phyloP scores from a whole-genome alignment of 2,329 filamentous ascomycete species.

The Pestalotiopsis sp. region DNA sequence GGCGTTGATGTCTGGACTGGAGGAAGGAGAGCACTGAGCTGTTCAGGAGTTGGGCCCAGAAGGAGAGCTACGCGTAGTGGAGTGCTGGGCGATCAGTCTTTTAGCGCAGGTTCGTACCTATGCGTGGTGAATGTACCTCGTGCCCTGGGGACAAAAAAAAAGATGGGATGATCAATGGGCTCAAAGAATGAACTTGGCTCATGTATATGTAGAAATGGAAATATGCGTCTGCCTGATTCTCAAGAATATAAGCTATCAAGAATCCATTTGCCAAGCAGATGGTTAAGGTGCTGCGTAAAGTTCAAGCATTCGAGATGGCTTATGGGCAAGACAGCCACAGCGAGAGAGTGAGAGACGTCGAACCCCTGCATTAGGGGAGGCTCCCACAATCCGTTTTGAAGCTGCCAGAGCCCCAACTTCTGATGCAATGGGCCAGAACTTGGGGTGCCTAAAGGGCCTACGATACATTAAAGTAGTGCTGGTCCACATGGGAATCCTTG shows the following conservation, averaged over 20 bases:
- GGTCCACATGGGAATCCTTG: background rate
- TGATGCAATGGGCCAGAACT: background rate
- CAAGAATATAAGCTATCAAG: background rate
- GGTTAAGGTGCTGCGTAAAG: background rate
- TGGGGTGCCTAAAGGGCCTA: background rate
- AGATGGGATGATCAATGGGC: background rate
- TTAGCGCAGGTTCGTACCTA: background rate
- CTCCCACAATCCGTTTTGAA: background rate
- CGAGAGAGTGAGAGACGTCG: background rate
- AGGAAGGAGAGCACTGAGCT: background rate
- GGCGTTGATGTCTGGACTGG: background rate
- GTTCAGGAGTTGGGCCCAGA: slow-evolving; percentile 1
- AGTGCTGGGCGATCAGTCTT: background rate
- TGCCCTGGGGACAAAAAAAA: background rate
- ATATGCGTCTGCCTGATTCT: slow-evolving; percentile 1
- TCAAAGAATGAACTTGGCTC: background rate
- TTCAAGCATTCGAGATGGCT: background rate
- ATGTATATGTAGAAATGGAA: background rate
- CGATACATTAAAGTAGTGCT: background rate
- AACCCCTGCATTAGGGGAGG: slow-evolving; percentile 10
- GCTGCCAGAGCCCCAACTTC: background rate
- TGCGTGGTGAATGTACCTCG: background rate
- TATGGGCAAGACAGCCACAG: background rate
- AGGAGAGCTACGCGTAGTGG: background rate
- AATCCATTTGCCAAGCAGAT: background rate